phyloP scores from a whole-genome alignment of 208 protist species.

The Crithidia sp. region DNA sequence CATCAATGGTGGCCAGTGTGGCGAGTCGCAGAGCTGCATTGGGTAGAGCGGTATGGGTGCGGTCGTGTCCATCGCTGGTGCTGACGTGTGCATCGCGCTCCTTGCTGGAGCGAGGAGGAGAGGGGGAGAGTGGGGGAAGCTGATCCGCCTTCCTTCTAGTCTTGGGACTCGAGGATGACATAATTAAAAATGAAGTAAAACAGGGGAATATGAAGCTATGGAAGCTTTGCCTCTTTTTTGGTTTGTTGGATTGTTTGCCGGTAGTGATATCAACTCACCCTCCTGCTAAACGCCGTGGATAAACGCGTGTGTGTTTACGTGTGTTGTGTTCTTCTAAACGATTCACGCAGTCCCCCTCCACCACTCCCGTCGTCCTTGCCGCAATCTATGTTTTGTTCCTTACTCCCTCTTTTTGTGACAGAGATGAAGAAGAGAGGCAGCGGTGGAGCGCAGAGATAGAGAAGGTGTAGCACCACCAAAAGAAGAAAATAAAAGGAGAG shows the following conservation, averaged over 20 bases:
- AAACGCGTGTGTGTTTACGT: neutral
- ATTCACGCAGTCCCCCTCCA: no score
- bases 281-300: no score
- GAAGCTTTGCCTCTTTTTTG: no score
- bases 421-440: no score
- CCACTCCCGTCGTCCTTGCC: no score
- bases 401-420: no score
- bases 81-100: neutral
- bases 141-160: neutral
- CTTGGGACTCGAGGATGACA: neutral
- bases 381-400: no score
- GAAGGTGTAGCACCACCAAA: no score
- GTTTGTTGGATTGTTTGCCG: no score
- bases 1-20: neutral
- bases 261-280: no score
- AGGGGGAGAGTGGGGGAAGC: conserved; percentile 12
- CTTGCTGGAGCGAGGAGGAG: neutral
- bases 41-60: neutral
- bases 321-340: neutral
- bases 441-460: no score
- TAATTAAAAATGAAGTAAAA: neutral
- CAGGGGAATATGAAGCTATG: neutral
- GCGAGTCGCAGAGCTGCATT: neutral
- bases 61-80: conserved; percentile 5
- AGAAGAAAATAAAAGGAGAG: no score